phyloP scores from a whole-genome alignment of 2,329 filamentous ascomycete genomes.

The Colletotrichum lindemuthianum region DNA sequence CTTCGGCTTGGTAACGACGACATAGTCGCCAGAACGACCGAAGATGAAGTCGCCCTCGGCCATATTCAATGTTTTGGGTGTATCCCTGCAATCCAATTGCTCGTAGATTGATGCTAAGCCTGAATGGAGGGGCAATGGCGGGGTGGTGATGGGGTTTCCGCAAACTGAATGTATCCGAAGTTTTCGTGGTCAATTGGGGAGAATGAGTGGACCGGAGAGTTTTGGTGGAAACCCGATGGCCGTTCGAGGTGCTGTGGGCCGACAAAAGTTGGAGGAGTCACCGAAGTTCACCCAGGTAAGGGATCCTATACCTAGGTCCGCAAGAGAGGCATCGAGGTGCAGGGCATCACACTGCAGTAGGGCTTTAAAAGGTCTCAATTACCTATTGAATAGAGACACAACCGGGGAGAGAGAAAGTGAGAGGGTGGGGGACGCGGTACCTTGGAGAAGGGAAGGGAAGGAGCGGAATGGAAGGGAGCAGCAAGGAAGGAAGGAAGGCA shows the following conservation, averaged over 20 bases:
- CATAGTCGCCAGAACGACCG: slow-evolving; percentile 24
- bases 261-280: slow-evolving; percentile 16
- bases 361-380: background rate
- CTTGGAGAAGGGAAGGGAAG: background rate
- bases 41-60: slow-evolving; percentile 9
- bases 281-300: too few relatives aligned
- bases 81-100: background rate
- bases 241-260: slow-evolving; percentile 18
- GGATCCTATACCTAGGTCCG: background rate
- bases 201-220: background rate
- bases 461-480: slow-evolving; percentile 6
- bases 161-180: background rate
- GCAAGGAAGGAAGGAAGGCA: background rate
- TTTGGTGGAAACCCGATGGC: background rate
- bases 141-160: background rate
- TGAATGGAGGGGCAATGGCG: background rate
- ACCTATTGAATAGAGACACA: slow-evolving; percentile 2
- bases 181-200: slow-evolving; percentile 30
- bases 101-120: background rate
- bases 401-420: background rate
- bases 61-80: slow-evolving; percentile 9
- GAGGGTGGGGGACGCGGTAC: background rate
- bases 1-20: slow-evolving; percentile 28
- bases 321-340: background rate
- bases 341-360: background rate